Evolutionary conservation across 2,329 filamentous ascomycete species (phyloP), one percentile per base, ranked within the genome.

Genomic region (Plectosphaerella plurivora): DNA sequence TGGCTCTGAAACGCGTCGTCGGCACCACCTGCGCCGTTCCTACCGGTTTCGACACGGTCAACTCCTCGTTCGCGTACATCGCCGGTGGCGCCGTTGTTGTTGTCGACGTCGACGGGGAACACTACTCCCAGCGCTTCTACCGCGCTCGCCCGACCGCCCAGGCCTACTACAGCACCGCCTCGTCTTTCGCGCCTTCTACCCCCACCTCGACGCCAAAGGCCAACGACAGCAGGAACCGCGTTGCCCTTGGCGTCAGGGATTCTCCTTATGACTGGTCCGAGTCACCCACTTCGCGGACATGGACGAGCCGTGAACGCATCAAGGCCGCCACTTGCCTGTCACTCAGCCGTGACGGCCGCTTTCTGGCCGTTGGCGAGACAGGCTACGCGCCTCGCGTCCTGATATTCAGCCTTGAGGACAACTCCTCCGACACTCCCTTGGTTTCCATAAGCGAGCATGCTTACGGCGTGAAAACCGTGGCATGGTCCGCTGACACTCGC

Each of bases 51-150:
- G 91, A 95, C 66, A 86, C 83, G 57, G 84, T 93, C 55, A 76
- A 87, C 41, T 82, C 86, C 12, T 86, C 81, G 49, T 96, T 97
- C 69, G 91, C 91, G 51, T 94, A 96, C 67, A 92, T 91, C 57
- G 93, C 94, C 9, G 94, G 94, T 51, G 94, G 91, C 10, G 91
- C 93, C 44, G 93, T 91, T n/a, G 90, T 99, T 1, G 83, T 97
- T 16, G 90, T 92, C 8, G 86, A 89, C 60, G 77, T 97, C 50
- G 83, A 90, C 57, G 82, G 84, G 49, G 77, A 88, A 64, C 69
- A 75, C 49, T 82, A 80, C 63, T 81, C 80, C 1, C 93, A 97
- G 67, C 87, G 91, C 54, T 97, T 97, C 74, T 97, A 90, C 73
- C 84, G 91, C 64, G 94, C 93, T 41, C 83, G 89, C 33, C 91